Base-by-base conservation (phyloP, 345 rosid species). In the Gossypium raimondii region DNA sequence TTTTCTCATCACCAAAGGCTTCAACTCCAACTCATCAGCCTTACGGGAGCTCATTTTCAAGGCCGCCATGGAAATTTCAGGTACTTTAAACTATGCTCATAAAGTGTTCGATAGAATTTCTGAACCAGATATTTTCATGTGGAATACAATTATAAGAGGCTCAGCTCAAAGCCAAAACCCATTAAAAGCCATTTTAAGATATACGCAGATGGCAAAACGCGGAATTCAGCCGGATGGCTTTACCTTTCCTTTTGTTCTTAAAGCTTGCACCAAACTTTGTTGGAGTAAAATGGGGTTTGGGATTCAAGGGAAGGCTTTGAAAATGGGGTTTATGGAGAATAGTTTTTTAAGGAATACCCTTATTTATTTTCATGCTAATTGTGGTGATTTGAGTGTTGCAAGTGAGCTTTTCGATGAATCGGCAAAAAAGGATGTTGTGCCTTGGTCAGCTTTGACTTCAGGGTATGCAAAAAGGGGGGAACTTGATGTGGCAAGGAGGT, bases 371-470 rank as follows among this genome's bases (percentile, higher is more conserved):
- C 93, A 89, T 64, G 87, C 90, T 67, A 90, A 85, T 57, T 89
- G 89, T 17, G 96, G 96, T 9, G 88, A 90, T 79, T 18, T 91
- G 80, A 76, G 51, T 10, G 76, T 83, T 13, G 92, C 92, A 22
- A 84, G 85, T 3, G 83, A 65, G 62, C 77, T 89, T 61, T 91
- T 91, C 69, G 85, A 87, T 76, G 85, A 58, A 70, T 78, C 81
- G 7, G 88, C 78, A 1, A 77, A 80, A 75, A 79, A 74, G 77
- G 87, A 87, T 85, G 88, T 87, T 76, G 90, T 89, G 82, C 81
- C 93, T 73, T 89, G 90, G 90, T 89, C 97, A 80, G 88, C 97
- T 84, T 75, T 91, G 82, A 91, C 90, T 38, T 87, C 90, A 17
- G 93, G 97, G 53, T 89, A 84, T 83, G 93, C 90, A 22, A 89